Evolutionary conservation across 73 alveolate genomes (phyloP).

Genomic region (Tetrahymena malaccensis): DNA sequence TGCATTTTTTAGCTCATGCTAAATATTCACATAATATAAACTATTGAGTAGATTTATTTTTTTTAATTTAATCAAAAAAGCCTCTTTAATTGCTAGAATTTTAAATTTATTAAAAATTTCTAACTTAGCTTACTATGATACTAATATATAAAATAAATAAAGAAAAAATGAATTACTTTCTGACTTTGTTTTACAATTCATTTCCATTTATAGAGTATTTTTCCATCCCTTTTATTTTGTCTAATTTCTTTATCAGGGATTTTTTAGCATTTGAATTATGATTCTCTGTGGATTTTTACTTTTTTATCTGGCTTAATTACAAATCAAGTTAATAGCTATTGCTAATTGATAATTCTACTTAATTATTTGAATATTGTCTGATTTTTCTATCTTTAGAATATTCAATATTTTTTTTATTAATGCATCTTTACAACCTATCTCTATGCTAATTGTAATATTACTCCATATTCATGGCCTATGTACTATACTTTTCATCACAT

Average conservation of each 20-base stretch:
- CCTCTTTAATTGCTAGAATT: too few species aligned
- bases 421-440: not conserved
- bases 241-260: not conserved
- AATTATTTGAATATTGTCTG: not conserved
- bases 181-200: not conserved
- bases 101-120: too few species aligned
- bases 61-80: too few species aligned
- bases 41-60: too few species aligned
- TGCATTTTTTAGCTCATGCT: too few species aligned
- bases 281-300: not conserved
- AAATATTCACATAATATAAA: too few species aligned
- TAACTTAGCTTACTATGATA: too few species aligned
- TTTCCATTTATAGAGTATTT: not conserved
- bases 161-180: too few species aligned
- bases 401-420: not conserved
- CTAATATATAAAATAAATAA: too few species aligned
- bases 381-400: not conserved
- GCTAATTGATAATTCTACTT: not conserved
- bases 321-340: not conserved
- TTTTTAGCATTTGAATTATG: too few species aligned
- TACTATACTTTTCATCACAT: not conserved
- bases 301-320: too few species aligned
- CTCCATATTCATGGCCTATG: not conserved
- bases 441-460: not conserved
- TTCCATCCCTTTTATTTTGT: not conserved